These are phyloP conservation scores for Ramaria sp. DNA, from an alignment of 768 basidiomycete genomes.

Conservation along the genomic window DNA sequence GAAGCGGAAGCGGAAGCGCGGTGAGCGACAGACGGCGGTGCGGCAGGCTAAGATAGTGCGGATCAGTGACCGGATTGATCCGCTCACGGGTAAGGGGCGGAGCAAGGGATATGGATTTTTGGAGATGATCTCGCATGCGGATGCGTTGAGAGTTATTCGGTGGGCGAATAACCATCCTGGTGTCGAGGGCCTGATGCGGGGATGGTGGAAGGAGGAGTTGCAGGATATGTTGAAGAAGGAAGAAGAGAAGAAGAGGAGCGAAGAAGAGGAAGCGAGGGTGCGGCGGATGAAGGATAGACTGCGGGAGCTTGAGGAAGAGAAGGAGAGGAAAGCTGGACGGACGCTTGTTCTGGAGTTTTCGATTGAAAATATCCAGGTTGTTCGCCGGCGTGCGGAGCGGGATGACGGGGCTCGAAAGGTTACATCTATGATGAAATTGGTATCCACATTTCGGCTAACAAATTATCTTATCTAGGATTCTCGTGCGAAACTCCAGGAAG, in stretches of 20 bases:
- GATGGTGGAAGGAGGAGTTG: conserved; percentile 81
- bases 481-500: background rate
- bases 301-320: conserved; percentile 18
- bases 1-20: conserved; percentile 22
- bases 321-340: conserved; percentile 13
- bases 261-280: conserved; percentile 39
- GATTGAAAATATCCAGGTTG: conserved; percentile 88
- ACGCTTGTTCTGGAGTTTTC: conserved; percentile 89
- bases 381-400: conserved; percentile 57
- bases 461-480: background rate
- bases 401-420: conserved; percentile 28
- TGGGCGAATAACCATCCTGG: conserved; percentile 89
- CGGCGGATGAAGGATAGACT: conserved; percentile 52
- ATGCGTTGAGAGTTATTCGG: conserved; percentile 81
- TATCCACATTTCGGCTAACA: background rate
- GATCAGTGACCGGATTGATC: conserved; percentile 80
- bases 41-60: conserved; percentile 91
- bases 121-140: conserved; percentile 79
- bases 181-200: conserved; percentile 50
- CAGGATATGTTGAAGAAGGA: conserved; percentile 40
- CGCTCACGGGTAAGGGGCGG: conserved; percentile 74
- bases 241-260: conserved; percentile 22
- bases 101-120: conserved; percentile 95
- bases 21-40: conserved; percentile 37
- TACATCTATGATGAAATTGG: conserved; percentile 11